These are phyloP conservation scores for Dipteronia sinensis DNA, from an alignment of 345 rosid species.

Conservation along the genomic window DNA sequence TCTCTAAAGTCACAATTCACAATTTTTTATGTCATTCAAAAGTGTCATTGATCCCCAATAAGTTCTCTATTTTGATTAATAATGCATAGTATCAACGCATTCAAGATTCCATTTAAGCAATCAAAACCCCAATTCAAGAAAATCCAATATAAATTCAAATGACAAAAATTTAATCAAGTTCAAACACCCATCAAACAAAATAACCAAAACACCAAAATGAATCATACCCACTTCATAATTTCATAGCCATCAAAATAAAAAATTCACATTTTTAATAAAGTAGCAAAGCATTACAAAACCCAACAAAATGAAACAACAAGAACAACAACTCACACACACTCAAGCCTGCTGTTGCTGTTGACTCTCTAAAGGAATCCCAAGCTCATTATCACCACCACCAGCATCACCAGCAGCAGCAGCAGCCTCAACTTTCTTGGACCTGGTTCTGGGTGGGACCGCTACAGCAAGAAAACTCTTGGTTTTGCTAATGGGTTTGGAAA, in stretches of 20 bases:
- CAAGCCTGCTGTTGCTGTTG: constrained; percentile 43
- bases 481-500: constrained; percentile 85
- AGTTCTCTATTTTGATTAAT: background rate
- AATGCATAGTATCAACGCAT: background rate
- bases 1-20: background rate
- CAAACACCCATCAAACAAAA: background rate
- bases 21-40: background rate
- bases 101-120: background rate
- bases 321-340: background rate
- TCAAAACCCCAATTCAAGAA: background rate
- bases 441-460: constrained; percentile 38
- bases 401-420: constrained; percentile 22
- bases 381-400: constrained; percentile 31
- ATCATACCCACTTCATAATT: background rate
- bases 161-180: background rate
- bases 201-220: background rate
- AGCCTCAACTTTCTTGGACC: constrained; percentile 27
- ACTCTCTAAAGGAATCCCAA: constrained; percentile 75
- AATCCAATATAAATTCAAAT: background rate
- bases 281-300: constrained; percentile 11
- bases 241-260: constrained; percentile 14
- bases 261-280: constrained; percentile 2
- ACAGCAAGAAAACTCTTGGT: constrained; percentile 73
- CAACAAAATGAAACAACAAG: background rate
- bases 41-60: background rate